Base-by-base conservation (phyloP, 176 grass and related monocot species). In the Oryza nivara region DNA sequence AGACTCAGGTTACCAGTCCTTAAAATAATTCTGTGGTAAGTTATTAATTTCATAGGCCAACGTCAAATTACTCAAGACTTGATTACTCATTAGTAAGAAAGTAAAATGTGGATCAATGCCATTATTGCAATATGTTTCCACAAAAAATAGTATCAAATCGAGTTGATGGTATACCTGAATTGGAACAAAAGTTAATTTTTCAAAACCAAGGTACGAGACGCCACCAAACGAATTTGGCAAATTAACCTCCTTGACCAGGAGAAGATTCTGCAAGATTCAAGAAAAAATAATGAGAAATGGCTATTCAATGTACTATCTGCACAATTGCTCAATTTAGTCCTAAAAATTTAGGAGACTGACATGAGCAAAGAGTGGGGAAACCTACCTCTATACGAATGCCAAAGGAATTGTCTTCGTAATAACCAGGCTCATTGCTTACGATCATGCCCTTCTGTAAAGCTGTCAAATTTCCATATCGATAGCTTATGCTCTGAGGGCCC, bases 361-460 rank as follows among this genome's bases (percentile, higher is more conserved):
- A 61, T 56, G 41, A 74, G 38, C 6, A 48, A 51, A 52, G 3
- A 79, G 74, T 32, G 9, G 25, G 41, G 56, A 80, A 88, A 68
- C 51, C 4, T 65, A 98, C 96, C 96, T 98, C 96, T 56, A 98
- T 93, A 82, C 96, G 96, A 69, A 98, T 98, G 76, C 96, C 96
- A 90, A 98, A 98, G 7, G 87, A 90, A 69, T 93, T 88, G 78
- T 98, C 96, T 87, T 98, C 92, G 75, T 98, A 98, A 84, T 95
- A 98, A 73, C 96, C 96, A 74, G 96, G 96, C 73, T 98, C 96
- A 72, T 98, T 98, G 89, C 96, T 98, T 88, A 98, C 89, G 83
- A 98, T 92, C 96, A 98, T 98, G 64, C 96, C 96, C 46, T 92
- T 95, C 44, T 95, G 92, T 82, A 98, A 93, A 83, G 85, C 73